Base-by-base conservation (phyloP, 192 early-diverging fungal species). In the Rhizophagus clarus region DNA sequence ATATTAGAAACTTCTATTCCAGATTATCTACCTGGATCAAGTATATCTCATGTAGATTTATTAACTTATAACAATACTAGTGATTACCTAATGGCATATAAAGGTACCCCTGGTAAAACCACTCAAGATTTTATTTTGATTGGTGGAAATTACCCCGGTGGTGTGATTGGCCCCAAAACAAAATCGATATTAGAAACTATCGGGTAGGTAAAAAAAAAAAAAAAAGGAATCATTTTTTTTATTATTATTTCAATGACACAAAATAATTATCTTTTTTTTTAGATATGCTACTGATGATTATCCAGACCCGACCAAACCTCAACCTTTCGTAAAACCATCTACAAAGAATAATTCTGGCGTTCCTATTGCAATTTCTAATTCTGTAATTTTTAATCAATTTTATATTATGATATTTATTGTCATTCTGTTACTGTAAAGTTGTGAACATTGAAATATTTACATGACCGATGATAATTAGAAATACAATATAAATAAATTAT, bases 71-170 rank as follows among this genome's bases (percentile, higher is more conserved):
- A 11, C 1, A 61, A 62, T 14, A 62, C 20, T 0, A 26, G 9
- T 3, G 61, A 76, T 14, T 76, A 24, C n/a, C n/a, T 76, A 28
- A 76, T 76, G 74, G 17, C 4, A 26, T 40, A 34, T 40, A 7
- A 49, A 12, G 61, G 1, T 5, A 76, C 2, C 0, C 31, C 51
- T 28, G 74, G 74, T 34, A 76, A 2, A 40, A 62, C 74, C 11
- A 4, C 31, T 15, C 12, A 72, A 4, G 47, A 72, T n/a, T 17
- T 66, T 14, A n/a, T 70, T n/a, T 6, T 22, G 5, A 17, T 20
- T 56, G 20, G 20, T 22, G 51, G 17, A 56, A 56, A 20, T 56
- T 56, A 56, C 22, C 3, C 49, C 3, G 49, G 49, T 56, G 51
- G 51, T 6, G 6, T 56, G 51, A 56, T 56, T 22, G 51, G 51